Base-by-base conservation (phyloP, 208 protist species). In the Leishmania aethiopica region DNA sequence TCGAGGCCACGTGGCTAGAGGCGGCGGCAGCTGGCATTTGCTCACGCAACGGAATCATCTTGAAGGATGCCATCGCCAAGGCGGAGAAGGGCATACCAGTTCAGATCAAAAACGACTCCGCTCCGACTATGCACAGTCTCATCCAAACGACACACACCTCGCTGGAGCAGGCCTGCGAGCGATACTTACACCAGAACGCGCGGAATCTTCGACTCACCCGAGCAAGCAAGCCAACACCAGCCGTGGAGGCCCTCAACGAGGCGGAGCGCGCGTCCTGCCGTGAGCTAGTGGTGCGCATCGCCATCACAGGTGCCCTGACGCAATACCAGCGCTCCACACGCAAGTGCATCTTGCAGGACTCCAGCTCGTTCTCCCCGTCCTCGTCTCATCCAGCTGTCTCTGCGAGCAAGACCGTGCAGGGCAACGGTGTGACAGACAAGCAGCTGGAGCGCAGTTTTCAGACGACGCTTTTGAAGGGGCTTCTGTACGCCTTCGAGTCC, bases 401-500 rank as follows among this genome's bases (percentile, higher is more conserved):
- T 35, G 59, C 25, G 17, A 66, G 25, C 19, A 66, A 70, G 37
- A n/a, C 42, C n/a, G 15, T 1, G 53, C 17, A 81, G 49, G n/a
- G 28, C 2, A 22, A n/a, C 5, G 37, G 70, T 1, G 72, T 75
- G 51, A 71, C 77, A 5, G 84, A 78, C 5, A 77, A 66, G 15
- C 71, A 76, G 69, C 47, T 88, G 57, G 87, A 91, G 55, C 89
- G 82, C 45, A 91, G 85, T 59, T 69, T 82, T 22, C 84, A 90
- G 47, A 91, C 89, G 69, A 93, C 86, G 11, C 86, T 95, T 25
- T 85, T 94, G 32, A 86, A 86, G 59, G 92, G 94, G 0, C 83
- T 97, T 22, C 84, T 97, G 28, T 88, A 90, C 78, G 90, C 90
- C 51, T 97, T 97, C 76, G 92, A 97, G 76, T 87, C 87, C 2